Evolutionary conservation across 352 stramenopile genomes (phyloP).

Genomic region (Pythium brachiatum): DNA sequence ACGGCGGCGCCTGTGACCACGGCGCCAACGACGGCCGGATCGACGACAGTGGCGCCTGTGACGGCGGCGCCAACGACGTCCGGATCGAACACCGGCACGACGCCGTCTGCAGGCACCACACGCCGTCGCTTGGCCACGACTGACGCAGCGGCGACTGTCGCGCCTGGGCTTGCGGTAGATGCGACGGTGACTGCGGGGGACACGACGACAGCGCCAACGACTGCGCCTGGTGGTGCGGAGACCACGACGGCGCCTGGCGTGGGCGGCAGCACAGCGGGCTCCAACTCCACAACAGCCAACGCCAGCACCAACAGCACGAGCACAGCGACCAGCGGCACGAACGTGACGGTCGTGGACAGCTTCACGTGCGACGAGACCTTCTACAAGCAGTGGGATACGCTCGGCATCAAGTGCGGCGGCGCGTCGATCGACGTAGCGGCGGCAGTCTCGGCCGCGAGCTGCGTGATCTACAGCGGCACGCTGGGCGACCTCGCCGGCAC

Average conservation of each 20-base stretch:
- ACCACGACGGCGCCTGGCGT: constrained; percentile 6
- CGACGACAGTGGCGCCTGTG: no score
- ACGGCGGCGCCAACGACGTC: no score
- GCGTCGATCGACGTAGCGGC: constrained; percentile 44
- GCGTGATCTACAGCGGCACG: constrained; percentile 76
- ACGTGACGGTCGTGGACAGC: constrained; percentile 24
- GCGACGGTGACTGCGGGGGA: background rate
- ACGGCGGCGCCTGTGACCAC: background rate
- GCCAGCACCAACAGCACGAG: constrained; percentile 20
- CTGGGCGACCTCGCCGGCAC: constrained; percentile 43
- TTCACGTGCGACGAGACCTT: constrained; percentile 76
- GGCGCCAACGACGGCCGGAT: no score
- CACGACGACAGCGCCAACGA: background rate
- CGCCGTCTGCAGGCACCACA: background rate
- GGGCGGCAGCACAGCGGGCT: background rate
- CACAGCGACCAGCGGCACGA: constrained; percentile 20
- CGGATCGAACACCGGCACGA: background rate
- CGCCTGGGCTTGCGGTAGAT: background rate
- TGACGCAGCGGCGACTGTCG: constrained; percentile 3
- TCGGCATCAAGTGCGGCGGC: constrained; percentile 60
- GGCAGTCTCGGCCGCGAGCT: constrained; percentile 50
- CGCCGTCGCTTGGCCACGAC: constrained; percentile 9
- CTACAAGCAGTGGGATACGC: constrained; percentile 71
- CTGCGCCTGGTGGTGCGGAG: background rate
- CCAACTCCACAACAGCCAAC: constrained; percentile 10